Evolutionary conservation across 768 basidiomycete genomes (phyloP).

Genomic region (Serendipita vermifera): DNA sequence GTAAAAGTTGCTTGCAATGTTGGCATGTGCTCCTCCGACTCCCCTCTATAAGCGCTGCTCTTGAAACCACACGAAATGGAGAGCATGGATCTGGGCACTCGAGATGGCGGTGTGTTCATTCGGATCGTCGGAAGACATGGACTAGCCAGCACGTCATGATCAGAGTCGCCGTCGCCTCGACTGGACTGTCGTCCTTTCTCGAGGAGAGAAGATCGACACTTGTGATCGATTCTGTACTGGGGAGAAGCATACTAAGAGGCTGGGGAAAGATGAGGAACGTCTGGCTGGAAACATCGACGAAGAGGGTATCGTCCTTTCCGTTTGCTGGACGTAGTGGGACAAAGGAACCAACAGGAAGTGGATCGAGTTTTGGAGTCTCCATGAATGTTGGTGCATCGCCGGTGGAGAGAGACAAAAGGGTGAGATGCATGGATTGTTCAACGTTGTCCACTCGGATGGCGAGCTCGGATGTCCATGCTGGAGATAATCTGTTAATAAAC

Average conservation of each 20-base stretch:
- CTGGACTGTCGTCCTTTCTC: not conserved
- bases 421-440: slow-evolving; percentile 3
- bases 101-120: not conserved
- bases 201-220: not conserved
- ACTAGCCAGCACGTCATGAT: slow-evolving; percentile 8
- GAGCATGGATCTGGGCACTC: slow-evolving; percentile 4
- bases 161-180: not conserved
- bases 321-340: not conserved
- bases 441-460: not conserved
- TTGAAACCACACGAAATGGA: not conserved
- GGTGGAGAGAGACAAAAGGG: not conserved
- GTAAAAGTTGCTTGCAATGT: not conserved
- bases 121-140: not conserved
- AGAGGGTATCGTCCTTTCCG: not conserved
- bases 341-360: not conserved
- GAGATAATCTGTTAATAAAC: not conserved
- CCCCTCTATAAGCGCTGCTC: not conserved
- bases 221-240: not conserved
- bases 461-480: not conserved
- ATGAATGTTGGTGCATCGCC: not conserved
- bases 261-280: slow-evolving; percentile 6
- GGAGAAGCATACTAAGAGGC: not conserved
- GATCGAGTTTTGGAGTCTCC: not conserved
- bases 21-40: not conserved
- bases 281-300: not conserved